These are phyloP conservation scores for Erythrophleum fordii DNA, from an alignment of 306 rosid genomes.

Conservation along the genomic window DNA sequence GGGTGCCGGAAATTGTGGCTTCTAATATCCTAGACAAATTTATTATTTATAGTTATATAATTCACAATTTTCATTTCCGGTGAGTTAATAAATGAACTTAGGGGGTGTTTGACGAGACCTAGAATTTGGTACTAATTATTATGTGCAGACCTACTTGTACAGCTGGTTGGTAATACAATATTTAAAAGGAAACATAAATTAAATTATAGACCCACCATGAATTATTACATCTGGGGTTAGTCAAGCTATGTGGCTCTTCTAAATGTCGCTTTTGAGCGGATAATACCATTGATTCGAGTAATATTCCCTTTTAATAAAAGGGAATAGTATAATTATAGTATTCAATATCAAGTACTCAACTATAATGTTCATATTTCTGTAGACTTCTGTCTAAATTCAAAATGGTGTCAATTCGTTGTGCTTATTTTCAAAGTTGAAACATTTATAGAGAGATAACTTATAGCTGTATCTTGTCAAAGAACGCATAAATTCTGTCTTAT, in stretches of 20 bases:
- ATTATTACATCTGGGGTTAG: neutral
- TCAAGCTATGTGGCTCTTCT: too few species aligned
- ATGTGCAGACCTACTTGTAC: neutral
- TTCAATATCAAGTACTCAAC: neutral
- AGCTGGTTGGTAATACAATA: neutral
- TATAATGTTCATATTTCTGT: neutral
- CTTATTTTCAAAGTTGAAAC: neutral
- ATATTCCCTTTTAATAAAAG: too few species aligned
- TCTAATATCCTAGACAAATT: too few species aligned
- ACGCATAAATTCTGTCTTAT: too few species aligned
- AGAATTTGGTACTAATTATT: neutral
- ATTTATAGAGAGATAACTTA: neutral
- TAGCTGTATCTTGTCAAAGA: too few species aligned
- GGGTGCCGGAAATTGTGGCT: too few species aligned
- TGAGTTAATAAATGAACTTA: neutral
- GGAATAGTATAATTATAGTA: too few species aligned
- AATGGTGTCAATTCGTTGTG: neutral
- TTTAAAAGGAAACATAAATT: neutral
- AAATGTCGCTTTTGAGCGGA: too few species aligned
- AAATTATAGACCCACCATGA: neutral
- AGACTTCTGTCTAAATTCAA: neutral
- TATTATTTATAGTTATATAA: too few species aligned
- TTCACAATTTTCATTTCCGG: neutral
- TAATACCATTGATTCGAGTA: too few species aligned
- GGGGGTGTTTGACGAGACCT: neutral